phyloP scores from a whole-genome alignment of 352 stramenopile genomes.

The Hyaloperonospora brassicae region DNA sequence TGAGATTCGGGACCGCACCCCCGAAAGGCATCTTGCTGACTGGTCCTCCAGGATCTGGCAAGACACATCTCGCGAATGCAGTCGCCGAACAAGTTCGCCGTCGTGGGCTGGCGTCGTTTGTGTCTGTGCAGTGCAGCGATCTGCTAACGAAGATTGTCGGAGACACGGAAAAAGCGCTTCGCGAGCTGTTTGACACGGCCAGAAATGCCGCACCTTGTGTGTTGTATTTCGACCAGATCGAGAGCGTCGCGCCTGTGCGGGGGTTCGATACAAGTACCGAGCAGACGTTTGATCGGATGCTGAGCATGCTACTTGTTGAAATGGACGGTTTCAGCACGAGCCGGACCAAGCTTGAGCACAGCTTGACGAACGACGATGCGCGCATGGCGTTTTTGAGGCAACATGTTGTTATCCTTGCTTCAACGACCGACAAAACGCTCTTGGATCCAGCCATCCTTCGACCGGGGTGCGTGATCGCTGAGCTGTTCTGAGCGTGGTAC shows the following conservation, averaged over 20 bases:
- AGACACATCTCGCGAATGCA: constrained; percentile 90
- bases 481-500: background rate
- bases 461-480: constrained; percentile 44
- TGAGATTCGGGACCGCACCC: constrained; percentile 94
- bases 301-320: constrained; percentile 87
- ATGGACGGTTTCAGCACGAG: constrained; percentile 84
- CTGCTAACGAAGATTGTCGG: constrained; percentile 87
- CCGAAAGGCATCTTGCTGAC: constrained; percentile 98
- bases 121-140: constrained; percentile 85
- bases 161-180: constrained; percentile 82
- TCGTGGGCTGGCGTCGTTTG: constrained; percentile 66
- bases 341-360: constrained; percentile 26
- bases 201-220: constrained; percentile 82
- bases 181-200: constrained; percentile 82
- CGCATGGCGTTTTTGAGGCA: constrained; percentile 64
- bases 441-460: constrained; percentile 84
- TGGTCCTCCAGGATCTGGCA: constrained; percentile 96
- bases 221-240: constrained; percentile 90
- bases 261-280: constrained; percentile 89
- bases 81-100: constrained; percentile 54
- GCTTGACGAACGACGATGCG: constrained; percentile 30
- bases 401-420: constrained; percentile 80
- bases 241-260: constrained; percentile 78
- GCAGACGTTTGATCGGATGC: constrained; percentile 88
- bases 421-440: constrained; percentile 58